Percentiles rank a stretch among this genome's conserved stretches.
phyloP scores from a whole-genome alignment of 1,284 basidiomycete genomes.

The Farysia itapuensis region DNA sequence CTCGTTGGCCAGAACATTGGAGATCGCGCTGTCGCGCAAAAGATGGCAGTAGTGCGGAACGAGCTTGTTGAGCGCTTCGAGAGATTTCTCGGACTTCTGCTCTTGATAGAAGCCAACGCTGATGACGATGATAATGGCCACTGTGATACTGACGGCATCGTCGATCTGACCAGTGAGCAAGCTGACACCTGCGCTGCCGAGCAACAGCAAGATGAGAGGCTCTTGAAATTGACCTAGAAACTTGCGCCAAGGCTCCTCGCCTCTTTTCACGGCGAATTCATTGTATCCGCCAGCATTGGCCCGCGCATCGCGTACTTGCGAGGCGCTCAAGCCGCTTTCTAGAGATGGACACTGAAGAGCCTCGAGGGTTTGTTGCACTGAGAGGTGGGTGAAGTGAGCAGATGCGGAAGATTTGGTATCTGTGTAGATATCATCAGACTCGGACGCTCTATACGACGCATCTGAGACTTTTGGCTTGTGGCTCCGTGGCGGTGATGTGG shows the following conservation, averaged over 20 bases:
- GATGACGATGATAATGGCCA: constrained; percentile 90
- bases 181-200: constrained; percentile 83
- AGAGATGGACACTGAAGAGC: constrained; percentile 38
- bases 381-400: constrained; percentile 34
- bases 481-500: constrained; percentile 11
- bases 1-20: constrained; percentile 82
- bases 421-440: constrained; percentile 11
- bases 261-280: constrained; percentile 84
- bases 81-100: constrained; percentile 86
- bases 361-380: constrained; percentile 26
- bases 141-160: constrained; percentile 87
- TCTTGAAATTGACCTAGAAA: constrained; percentile 92
- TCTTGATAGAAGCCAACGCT: constrained; percentile 96
- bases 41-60: constrained; percentile 95
- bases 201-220: constrained; percentile 83
- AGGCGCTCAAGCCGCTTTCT: constrained; percentile 23
- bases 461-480: constrained; percentile 20
- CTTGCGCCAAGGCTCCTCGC: constrained; percentile 79
- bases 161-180: constrained; percentile 89
- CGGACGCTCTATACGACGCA: constrained; percentile 1
- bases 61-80: constrained; percentile 92
- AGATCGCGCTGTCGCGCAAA: constrained; percentile 67
- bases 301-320: constrained; percentile 27
- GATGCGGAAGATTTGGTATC: constrained; percentile 17
- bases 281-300: constrained; percentile 63